Percentiles rank a stretch among this genome's conserved stretches.
Evolutionary conservation across 2,329 filamentous ascomycete genomes (phyloP).

Genomic region (Trichoderma citrinoviride): DNA sequence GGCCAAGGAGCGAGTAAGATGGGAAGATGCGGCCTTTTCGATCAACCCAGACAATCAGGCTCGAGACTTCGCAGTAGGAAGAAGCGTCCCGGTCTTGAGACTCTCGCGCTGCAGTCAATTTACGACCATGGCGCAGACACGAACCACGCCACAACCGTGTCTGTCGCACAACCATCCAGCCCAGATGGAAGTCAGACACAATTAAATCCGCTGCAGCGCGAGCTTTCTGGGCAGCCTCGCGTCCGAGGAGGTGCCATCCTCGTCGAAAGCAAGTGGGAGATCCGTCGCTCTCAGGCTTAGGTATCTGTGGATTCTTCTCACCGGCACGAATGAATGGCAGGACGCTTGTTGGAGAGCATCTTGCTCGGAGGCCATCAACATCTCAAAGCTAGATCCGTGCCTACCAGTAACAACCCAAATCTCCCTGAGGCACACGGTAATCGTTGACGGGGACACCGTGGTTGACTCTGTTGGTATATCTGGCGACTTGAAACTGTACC

Average conservation of each 20-base stretch:
- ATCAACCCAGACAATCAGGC: not conserved
- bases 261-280: conserved; percentile 13
- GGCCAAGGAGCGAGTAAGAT: not conserved
- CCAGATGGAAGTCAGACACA: conserved; percentile 6
- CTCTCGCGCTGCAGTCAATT: conserved; percentile 9
- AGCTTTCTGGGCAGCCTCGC: not conserved
- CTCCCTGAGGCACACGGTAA: not conserved
- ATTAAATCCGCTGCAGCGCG: not conserved
- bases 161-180: not conserved
- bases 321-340: not conserved
- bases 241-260: not conserved
- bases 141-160: not conserved
- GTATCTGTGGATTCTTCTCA: not conserved
- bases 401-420: not conserved
- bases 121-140: not conserved
- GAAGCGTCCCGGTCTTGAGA: not conserved
- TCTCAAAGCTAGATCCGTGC: not conserved
- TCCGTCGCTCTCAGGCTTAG: not conserved
- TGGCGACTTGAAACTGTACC: not conserved
- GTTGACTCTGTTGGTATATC: not conserved
- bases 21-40: not conserved
- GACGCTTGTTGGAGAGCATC: not conserved
- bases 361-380: too few relatives aligned
- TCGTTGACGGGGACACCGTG: not conserved
- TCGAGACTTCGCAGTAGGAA: conserved; percentile 9